Conservation (phyloP, 2,329 filamentous ascomycete species). For the Aspergillus sp. region DNA sequence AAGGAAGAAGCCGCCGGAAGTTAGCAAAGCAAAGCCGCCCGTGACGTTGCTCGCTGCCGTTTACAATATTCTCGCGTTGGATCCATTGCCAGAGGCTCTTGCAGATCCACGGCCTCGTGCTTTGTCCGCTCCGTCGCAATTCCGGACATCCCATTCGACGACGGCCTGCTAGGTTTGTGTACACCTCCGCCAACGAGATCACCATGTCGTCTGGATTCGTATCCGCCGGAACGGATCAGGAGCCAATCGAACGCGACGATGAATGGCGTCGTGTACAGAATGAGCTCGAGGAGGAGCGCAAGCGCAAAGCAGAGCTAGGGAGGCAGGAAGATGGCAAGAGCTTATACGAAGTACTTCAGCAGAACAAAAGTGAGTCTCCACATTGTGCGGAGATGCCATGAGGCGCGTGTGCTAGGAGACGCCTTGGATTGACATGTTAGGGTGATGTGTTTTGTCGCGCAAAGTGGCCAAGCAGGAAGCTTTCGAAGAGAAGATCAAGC, state of each 20-base stretch:
- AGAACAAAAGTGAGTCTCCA: constrained; percentile 51
- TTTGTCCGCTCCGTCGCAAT: too few species aligned
- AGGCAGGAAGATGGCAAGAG: constrained; percentile 57
- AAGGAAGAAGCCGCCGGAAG: background rate
- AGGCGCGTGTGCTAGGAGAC: constrained; percentile 3
- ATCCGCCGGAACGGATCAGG: constrained; percentile 45
- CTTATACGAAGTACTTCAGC: constrained; percentile 51
- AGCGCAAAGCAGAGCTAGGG: constrained; percentile 48
- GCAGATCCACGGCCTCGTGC: background rate
- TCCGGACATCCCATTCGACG: too few species aligned
- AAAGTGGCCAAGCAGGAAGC: constrained; percentile 53
- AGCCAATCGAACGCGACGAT: constrained; percentile 43
- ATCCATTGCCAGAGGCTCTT: background rate
- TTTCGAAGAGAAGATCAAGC: constrained; percentile 52
- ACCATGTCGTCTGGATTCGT: constrained; percentile 51
- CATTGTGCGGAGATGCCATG: constrained; percentile 1
- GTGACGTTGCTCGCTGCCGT: background rate
- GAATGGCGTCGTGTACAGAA: constrained; percentile 47
- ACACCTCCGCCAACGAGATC: background rate
- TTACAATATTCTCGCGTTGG: background rate
- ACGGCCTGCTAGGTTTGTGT: too few species aligned
- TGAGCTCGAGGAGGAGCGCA: constrained; percentile 50
- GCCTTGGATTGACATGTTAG: constrained; percentile 43
- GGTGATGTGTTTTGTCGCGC: constrained; percentile 28
- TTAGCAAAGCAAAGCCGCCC: background rate